phyloP scores from a whole-genome alignment of 768 basidiomycete genomes.

The Termitomyces sp. region DNA sequence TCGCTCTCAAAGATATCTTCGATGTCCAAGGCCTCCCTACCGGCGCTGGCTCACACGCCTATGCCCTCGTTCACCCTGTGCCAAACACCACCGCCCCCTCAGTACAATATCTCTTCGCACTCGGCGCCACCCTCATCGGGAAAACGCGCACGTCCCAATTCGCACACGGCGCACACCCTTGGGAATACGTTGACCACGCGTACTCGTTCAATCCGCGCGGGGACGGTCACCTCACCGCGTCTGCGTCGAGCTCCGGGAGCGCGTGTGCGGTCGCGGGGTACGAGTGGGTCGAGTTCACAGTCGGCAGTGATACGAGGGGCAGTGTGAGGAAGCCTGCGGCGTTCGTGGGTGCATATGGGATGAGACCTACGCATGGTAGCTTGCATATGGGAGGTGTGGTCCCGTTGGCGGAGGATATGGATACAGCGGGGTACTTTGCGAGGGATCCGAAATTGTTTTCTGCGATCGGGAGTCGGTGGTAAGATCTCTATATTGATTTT shows the following conservation, averaged over 20 bases:
- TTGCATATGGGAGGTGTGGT: constrained; percentile 27
- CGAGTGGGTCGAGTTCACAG: constrained; percentile 31
- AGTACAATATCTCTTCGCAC: constrained; percentile 37
- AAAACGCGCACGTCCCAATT: constrained; percentile 51
- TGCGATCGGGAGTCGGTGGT: constrained; percentile 24
- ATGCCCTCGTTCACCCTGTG: constrained; percentile 25
- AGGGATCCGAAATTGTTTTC: constrained; percentile 26
- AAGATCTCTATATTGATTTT: not conserved
- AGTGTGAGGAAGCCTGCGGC: constrained; percentile 35
- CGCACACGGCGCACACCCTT: constrained; percentile 39
- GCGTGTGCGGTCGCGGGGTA: constrained; percentile 33
- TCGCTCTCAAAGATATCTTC: constrained; percentile 43
- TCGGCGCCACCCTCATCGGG: constrained; percentile 46
- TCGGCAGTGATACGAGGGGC: constrained; percentile 33
- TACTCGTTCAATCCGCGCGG: constrained; percentile 34
- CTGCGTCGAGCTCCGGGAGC: constrained; percentile 32
- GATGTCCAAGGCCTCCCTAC: constrained; percentile 28
- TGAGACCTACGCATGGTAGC: constrained; percentile 27
- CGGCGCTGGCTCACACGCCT: constrained; percentile 28
- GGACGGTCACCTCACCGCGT: constrained; percentile 30
- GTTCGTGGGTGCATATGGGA: constrained; percentile 30
- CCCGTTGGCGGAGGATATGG: constrained; percentile 33
- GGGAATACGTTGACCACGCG: constrained; percentile 29
- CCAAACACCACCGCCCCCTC: constrained; percentile 32
- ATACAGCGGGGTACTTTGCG: constrained; percentile 31